Conservation (phyloP, 768 basidiomycete genomes). For the Collybiopsis confluens region DNA sequence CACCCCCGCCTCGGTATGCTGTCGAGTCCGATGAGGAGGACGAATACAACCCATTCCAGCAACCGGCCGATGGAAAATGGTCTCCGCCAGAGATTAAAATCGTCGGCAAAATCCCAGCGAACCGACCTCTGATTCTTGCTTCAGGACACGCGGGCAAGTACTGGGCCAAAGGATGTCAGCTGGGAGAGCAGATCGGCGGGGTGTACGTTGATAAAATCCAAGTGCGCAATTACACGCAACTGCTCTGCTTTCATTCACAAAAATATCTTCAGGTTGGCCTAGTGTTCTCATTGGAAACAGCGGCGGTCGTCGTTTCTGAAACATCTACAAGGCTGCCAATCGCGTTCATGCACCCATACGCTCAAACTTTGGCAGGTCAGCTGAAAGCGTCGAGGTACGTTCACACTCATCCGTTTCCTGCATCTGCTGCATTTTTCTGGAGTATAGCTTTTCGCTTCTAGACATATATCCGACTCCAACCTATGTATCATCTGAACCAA, state of each 20-base stretch:
- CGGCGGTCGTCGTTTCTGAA: slow-evolving; percentile 51
- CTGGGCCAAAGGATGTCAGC: slow-evolving; percentile 48
- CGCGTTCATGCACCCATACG: slow-evolving; percentile 47
- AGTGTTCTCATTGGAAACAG: slow-evolving; percentile 43
- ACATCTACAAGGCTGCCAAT: slow-evolving; percentile 43
- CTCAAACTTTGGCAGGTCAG: slow-evolving; percentile 32
- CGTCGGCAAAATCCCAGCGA: slow-evolving; percentile 25
- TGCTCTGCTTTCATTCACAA: background rate
- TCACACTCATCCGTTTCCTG: background rate
- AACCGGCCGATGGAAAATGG: slow-evolving; percentile 13
- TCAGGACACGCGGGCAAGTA: slow-evolving; percentile 40
- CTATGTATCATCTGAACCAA: slow-evolving; percentile 37
- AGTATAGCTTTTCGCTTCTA: slow-evolving; percentile 43
- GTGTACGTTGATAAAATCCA: slow-evolving; percentile 42
- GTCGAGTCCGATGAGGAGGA: slow-evolving; percentile 71
- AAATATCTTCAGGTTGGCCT: slow-evolving; percentile 40
- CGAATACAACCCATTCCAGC: slow-evolving; percentile 43
- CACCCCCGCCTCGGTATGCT: slow-evolving; percentile 53
- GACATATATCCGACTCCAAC: slow-evolving; percentile 48
- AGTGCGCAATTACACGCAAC: too few relatives aligned
- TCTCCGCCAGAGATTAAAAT: slow-evolving; percentile 32
- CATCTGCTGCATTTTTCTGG: background rate
- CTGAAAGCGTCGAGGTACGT: slow-evolving; percentile 45
- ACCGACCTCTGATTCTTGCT: slow-evolving; percentile 36
- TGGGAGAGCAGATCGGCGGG: slow-evolving; percentile 49